A percentile compares a stretch with the other conserved stretches of the same genome.
Evolutionary conservation across 2,329 filamentous ascomycete species (phyloP).

Genomic region (Tetracladium maxilliforme): DNA sequence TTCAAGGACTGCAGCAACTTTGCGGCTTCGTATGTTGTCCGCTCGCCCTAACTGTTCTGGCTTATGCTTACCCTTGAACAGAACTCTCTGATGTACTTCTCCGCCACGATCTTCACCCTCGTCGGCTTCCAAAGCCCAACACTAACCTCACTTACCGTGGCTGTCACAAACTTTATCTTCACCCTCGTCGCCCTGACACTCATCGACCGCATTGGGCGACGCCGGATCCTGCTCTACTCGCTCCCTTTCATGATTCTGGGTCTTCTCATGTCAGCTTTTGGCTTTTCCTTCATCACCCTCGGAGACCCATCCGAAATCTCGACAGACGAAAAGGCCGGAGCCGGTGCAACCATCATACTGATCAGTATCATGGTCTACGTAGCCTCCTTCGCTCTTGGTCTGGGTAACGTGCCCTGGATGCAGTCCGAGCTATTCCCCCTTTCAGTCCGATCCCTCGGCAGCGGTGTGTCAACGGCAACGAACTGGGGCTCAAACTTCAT

Average conservation of each 20-base stretch:
- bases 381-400: conserved; percentile 68
- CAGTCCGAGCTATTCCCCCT: conserved; percentile 84
- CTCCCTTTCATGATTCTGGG: conserved; percentile 73
- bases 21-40: conserved; percentile 56
- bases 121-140: conserved; percentile 69
- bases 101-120: conserved; percentile 65
- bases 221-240: conserved; percentile 67
- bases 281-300: conserved; percentile 43
- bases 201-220: conserved; percentile 67
- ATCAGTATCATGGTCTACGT: conserved; percentile 71
- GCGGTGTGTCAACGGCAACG: conserved; percentile 60
- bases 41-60: conserved; percentile 1
- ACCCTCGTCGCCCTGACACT: conserved; percentile 60
- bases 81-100: conserved; percentile 91
- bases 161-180: conserved; percentile 70
- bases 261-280: conserved; percentile 53
- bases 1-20: conserved; percentile 79
- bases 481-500: conserved; percentile 85
- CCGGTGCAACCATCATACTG: conserved; percentile 35
- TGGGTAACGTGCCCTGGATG: conserved; percentile 94
- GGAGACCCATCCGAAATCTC: conserved; percentile 8
- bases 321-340: conserved; percentile 8
- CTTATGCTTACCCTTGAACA: conserved; percentile 11
- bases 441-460: conserved; percentile 57
- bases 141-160: conserved; percentile 65